Conservation (phyloP, 2,329 filamentous ascomycete genomes). For the Sclerotinia sclerotiorum region DNA sequence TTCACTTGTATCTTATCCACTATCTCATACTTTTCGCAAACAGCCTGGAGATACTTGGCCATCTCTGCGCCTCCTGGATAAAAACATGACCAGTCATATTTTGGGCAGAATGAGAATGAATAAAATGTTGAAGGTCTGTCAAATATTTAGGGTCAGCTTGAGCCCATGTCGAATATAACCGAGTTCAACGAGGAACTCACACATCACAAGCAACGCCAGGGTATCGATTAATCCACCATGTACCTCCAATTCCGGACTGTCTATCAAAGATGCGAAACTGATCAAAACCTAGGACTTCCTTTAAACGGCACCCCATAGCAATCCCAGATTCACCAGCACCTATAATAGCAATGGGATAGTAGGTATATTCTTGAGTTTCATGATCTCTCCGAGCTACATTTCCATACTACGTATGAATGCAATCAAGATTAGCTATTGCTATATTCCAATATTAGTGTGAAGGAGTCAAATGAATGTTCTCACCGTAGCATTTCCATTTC, state of each 20-base stretch:
- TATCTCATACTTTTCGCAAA: slow-evolving; percentile 55
- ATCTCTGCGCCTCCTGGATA: slow-evolving; percentile 62
- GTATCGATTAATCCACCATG: slow-evolving; percentile 61
- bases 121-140: slow-evolving; percentile 57
- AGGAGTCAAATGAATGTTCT: background rate
- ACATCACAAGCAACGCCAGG: slow-evolving; percentile 54
- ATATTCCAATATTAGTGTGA: background rate
- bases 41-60: slow-evolving; percentile 51
- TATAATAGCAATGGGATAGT: slow-evolving; percentile 50
- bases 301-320: slow-evolving; percentile 57
- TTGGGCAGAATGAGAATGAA: slow-evolving; percentile 61
- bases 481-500: background rate
- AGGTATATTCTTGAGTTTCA: slow-evolving; percentile 42
- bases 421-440: background rate
- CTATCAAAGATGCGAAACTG: slow-evolving; percentile 60
- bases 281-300: slow-evolving; percentile 53
- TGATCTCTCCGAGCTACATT: slow-evolving; percentile 44
- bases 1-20: slow-evolving; percentile 59
- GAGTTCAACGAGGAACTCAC: slow-evolving; percentile 36
- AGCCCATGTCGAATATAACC: background rate
- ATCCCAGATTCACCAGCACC: slow-evolving; percentile 60
- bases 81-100: slow-evolving; percentile 56
- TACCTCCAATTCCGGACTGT: slow-evolving; percentile 52
- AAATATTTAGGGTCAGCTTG: background rate
- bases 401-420: slow-evolving; percentile 31